These are phyloP conservation scores for Ascobolus immersus DNA, from an alignment of 495 filamentous ascomycete species.

Conservation along the genomic window DNA sequence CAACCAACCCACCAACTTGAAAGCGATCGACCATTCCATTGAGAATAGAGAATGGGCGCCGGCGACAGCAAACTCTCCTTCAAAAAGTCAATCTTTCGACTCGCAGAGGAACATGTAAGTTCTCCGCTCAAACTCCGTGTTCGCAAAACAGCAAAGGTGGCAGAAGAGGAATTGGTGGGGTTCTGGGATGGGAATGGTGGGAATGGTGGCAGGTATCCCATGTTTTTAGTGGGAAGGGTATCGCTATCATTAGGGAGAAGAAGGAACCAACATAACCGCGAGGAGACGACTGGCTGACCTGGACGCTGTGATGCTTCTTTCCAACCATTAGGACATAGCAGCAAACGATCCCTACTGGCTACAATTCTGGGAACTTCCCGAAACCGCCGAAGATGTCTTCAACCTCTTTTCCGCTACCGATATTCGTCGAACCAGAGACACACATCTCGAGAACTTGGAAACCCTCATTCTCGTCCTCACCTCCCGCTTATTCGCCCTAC, in stretches of 20 bases:
- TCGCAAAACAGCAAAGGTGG: neutral
- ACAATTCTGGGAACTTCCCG: constrained; percentile 93
- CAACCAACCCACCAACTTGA: too few species aligned
- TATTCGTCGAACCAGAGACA: constrained; percentile 73
- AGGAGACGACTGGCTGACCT: too few species aligned
- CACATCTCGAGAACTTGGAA: constrained; percentile 69
- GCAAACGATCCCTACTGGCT: constrained; percentile 84
- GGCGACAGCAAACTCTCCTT: constrained; percentile 98
- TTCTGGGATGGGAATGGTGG: neutral
- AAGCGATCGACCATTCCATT: too few species aligned
- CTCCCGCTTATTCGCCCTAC: constrained; percentile 52
- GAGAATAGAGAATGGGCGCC: too few species aligned
- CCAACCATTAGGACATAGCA: constrained; percentile 38
- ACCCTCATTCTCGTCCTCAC: constrained; percentile 64
- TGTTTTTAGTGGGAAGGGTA: neutral
- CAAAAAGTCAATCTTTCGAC: constrained; percentile 94
- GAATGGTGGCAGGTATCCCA: neutral
- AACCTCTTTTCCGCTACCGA: constrained; percentile 84
- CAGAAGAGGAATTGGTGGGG: neutral
- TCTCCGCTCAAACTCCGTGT: neutral
- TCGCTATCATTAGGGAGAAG: too few species aligned
- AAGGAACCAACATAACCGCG: neutral
- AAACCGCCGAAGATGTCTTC: constrained; percentile 88
- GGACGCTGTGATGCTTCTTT: neutral
- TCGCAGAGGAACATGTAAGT: constrained; percentile 47